Evolutionary conservation across 805 yeast species (phyloP), one percentile per base, ranked within the genome.

Genomic region (Yarrowia divulgata): DNA sequence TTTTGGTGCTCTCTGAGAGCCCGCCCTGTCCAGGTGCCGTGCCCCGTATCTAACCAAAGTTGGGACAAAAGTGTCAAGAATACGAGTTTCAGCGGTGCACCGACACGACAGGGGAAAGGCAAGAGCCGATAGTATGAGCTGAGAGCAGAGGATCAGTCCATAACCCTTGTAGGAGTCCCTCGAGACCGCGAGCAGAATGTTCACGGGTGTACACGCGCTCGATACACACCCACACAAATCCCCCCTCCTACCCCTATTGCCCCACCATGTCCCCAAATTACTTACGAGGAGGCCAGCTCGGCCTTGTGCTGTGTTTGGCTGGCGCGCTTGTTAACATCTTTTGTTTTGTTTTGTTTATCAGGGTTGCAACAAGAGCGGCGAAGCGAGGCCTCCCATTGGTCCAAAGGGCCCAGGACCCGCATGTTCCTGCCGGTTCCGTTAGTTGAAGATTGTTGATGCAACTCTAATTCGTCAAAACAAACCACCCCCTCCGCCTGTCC

Each of bases 371-470:
- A 7, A 23, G 50, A 46, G 54, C 13, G 54, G 13, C 23, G n/a
- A 23, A 3, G 29, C 13, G 10, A n/a, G 14, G 18, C 14, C 60
- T 54, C 60, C 35, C 60, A 54, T 54, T 54, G 60, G 60, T 18
- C 39, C n/a, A 35, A 19, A 37, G n/a, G 29, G 29, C 29, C 29
- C 29, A 23, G 29, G 3, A 23, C 3, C 10, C 34, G 57, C 42
- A 52, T 52, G 57, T 35, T 23, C 55, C 9, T 50, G 23, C 55
- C 55, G 55, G 42, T 18, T 35, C 12, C 43, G 60, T 54, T 54
- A 54, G 60, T 54, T 54, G 60, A 54, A 54, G 60, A 54, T 54
- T 54, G 60, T 54, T 54, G 60, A 54, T 32, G 10, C 14, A 54
- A 54, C 60, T 39, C 45, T 54, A 49, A 39, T 54, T 7, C 12